Conservation (phyloP, 352 stramenopile genomes). For the Globisporangium camurandrum region DNA sequence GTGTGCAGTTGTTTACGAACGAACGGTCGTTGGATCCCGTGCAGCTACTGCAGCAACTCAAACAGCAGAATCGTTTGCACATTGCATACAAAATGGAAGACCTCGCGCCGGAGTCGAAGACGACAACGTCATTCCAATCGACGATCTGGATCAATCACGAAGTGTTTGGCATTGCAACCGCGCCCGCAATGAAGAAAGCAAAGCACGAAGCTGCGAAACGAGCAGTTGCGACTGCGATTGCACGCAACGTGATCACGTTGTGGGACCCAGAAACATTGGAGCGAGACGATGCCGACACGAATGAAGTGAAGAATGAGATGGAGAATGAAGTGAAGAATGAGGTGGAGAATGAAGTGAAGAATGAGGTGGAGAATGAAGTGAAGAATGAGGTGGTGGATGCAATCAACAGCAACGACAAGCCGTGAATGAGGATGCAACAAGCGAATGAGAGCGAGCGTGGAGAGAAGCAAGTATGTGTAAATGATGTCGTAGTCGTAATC, state of each 20-base stretch:
- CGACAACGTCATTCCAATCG: slow-evolving; percentile 42
- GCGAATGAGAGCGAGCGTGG: too few relatives aligned
- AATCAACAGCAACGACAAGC: too few relatives aligned
- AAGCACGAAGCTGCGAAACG: slow-evolving; percentile 38
- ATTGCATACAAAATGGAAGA: slow-evolving; percentile 44
- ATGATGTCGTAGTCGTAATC: too few relatives aligned
- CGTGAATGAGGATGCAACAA: too few relatives aligned
- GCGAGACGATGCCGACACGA: background rate
- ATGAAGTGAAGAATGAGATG: background rate
- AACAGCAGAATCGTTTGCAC: slow-evolving; percentile 29
- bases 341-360: too few relatives aligned
- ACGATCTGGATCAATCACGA: slow-evolving; percentile 41
- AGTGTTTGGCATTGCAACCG: slow-evolving; percentile 20
- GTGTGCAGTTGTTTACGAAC: slow-evolving; percentile 23
- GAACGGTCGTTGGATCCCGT: slow-evolving; percentile 38
- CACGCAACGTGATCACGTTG: slow-evolving; percentile 35
- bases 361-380: too few relatives aligned
- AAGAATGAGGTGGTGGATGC: too few relatives aligned
- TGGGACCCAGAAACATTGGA: slow-evolving; percentile 15
- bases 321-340: too few relatives aligned
- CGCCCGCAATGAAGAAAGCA: slow-evolving; percentile 83
- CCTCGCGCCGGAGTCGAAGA: slow-evolving; percentile 21
- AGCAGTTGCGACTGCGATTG: slow-evolving; percentile 71
- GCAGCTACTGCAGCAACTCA: slow-evolving; percentile 48
- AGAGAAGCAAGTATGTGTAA: too few relatives aligned